phyloP scores from a whole-genome alignment of 1,284 basidiomycete genomes.

The Mycosarcoma maydis region DNA sequence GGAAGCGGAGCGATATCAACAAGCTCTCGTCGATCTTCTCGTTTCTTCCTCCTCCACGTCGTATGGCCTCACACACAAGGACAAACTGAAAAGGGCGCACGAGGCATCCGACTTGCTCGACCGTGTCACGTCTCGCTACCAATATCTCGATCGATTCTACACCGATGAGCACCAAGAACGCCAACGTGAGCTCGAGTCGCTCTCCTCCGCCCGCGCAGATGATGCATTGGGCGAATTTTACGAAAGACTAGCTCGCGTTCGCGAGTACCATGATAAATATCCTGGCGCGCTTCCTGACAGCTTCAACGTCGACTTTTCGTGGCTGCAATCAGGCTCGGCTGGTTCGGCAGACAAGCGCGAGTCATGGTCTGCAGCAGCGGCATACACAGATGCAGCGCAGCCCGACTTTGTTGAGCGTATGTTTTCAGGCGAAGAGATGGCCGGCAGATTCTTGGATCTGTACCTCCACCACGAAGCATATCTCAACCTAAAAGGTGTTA shows the following conservation, averaged over 20 bases:
- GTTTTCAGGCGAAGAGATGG: conserved; percentile 83
- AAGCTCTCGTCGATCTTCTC: conserved; percentile 71
- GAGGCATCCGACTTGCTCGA: conserved; percentile 85
- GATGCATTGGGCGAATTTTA: conserved; percentile 75
- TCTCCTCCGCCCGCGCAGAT: conserved; percentile 50
- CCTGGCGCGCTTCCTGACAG: conserved; percentile 75
- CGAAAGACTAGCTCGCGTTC: conserved; percentile 87
- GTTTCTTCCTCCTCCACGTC: conserved; percentile 60
- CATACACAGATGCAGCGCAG: conserved; percentile 21
- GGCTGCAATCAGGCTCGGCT: conserved; percentile 45
- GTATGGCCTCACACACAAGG: conserved; percentile 66
- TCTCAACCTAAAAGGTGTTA: conserved; percentile 77
- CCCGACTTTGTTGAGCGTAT: conserved; percentile 59
- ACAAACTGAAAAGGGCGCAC: conserved; percentile 80
- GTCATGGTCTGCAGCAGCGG: conserved; percentile 16
- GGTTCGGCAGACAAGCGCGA: conserved; percentile 7
- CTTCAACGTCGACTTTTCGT: conserved; percentile 59
- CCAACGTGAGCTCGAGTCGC: conserved; percentile 69
- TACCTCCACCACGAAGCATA: conserved; percentile 87
- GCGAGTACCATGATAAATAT: conserved; percentile 95
- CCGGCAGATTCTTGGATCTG: conserved; percentile 93
- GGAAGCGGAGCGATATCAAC: conserved; percentile 87
- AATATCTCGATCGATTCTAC: conserved; percentile 62
- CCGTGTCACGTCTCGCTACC: conserved; percentile 77
- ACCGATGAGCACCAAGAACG: conserved; percentile 68